Evolutionary conservation across 345 rosid species (phyloP), one percentile per base, ranked within the genome.

Genomic region (Eucalyptus victrix): DNA sequence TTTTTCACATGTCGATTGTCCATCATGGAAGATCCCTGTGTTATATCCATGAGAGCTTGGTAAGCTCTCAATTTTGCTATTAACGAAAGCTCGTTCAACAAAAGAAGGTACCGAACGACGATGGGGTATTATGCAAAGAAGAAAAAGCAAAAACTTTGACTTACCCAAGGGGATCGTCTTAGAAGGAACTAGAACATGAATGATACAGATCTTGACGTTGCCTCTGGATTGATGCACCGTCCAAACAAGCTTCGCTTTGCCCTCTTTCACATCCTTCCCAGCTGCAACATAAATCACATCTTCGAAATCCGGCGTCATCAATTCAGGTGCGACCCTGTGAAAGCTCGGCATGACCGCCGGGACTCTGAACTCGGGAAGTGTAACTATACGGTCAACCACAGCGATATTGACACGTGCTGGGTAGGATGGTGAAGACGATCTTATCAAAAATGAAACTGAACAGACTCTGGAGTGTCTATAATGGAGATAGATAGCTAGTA

Each of bases 241-340:
- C 65, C 65, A 11, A 58, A 26, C 65, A 58, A 58, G 6, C n/a
- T 58, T 58, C 65, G n/a, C n/a, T 58, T 58, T 58, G n/a, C 65
- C 65, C 65, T 58, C 65, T 58, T 58, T 26, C 65, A 94, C 92
- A 2, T 92, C 91, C 87, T 94, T 96, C 37, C 95, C 96, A 10
- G 95, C 95, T 7, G 99, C 98, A 28, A 97, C 97, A 72, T 93
- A 95, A 34, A 96, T 90, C 90, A 92, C 94, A 88, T 96, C 98
- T 49, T 96, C 96, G 42, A 93, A 93, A 18, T 93, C 91, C 10
- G 88, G 89, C 42, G 94, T 91, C 89, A 93, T 91, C 19, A 94
- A 86, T 62, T 89, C 94, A 49, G 89, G 93, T 86, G 86, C 93
- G 32, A 90, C 89, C 81, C 90, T 93, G 40, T 91, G 88, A 49